Base-by-base conservation (phyloP, 2,329 filamentous ascomycete genomes). In the Fusarium vanettenii region DNA sequence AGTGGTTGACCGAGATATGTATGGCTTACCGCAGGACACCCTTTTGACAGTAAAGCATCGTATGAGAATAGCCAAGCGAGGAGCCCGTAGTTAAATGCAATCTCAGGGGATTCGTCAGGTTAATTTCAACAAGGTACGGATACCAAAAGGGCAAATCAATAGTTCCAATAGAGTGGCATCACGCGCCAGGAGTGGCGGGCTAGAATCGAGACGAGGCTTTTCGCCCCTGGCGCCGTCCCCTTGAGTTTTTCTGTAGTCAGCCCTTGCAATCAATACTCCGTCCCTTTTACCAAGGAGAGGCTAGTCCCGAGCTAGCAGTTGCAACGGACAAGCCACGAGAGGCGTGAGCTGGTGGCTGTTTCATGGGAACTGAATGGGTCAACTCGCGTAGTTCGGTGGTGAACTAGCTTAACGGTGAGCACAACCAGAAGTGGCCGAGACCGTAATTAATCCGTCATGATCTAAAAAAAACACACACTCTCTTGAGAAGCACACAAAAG, bases 371-470 rank as follows among this genome's bases (percentile, higher is more conserved):
- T 16, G 25, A 43, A 48, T 57, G 62, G 64, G n/a, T 55, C 52
- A 69, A 57, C 41, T 70, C 60, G 48, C 39, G 27, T 27, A 65
- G 52, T n/a, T 7, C 64, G 55, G 43, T 31, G 27, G 48, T 22
- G 57, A 64, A 52, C 66, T 73, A 74, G 72, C 60, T 60, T 60
- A 73, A 74, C 72, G 69, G 72, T 75, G 69, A 74, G 57, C 59
- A 62, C 59, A 25, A 66, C 72, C 68, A 72, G 64, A 45, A 33
- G 56, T 66, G 65, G 65, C 59, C 33, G n/a, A 60, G 60, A 43
- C 69, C 60, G 72, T 75, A 75, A 75, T 74, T 75, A 73, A 75
- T 60, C 72, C 72, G 69, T 65, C 69, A 74, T 73, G 72, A 67
- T 75, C 72, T 74, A 75, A 75, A 74, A 74, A 74, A 72, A 74